Evolutionary conservation across 139 green algal genomes (phyloP).

Genomic region (Ettlia oleoabundans): DNA sequence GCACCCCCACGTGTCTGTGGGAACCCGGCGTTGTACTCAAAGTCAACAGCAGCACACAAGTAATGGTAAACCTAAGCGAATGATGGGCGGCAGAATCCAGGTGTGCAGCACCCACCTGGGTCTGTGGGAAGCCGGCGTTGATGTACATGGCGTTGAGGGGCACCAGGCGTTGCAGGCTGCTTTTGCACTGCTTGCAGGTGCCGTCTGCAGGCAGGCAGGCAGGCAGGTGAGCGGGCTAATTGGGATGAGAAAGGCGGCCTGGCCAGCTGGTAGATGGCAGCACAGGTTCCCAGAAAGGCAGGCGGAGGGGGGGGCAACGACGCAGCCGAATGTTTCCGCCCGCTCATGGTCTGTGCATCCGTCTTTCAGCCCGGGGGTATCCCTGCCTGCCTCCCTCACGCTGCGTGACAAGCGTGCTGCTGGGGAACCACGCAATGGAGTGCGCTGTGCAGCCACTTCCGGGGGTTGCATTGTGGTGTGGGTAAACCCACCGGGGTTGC

Average conservation of each 20-base stretch:
- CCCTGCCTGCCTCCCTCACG: too few species aligned
- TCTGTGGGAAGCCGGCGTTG: neutral
- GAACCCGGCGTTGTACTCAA: neutral
- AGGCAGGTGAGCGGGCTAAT: too few species aligned
- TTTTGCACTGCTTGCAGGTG: neutral
- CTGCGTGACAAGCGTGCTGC: too few species aligned
- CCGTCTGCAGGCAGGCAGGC: neutral
- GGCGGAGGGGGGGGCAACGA: too few species aligned
- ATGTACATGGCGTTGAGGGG: slow-evolving; percentile 16
- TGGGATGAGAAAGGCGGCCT: too few species aligned
- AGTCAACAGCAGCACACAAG: neutral
- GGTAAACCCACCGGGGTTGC: slow-evolving; percentile 3
- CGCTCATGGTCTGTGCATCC: too few species aligned
- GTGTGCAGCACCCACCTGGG: neutral
- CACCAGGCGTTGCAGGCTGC: neutral
- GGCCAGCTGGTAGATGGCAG: too few species aligned
- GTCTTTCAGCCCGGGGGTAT: neutral
- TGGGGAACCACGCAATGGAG: too few species aligned
- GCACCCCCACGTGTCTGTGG: neutral
- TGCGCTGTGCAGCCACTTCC: too few species aligned
- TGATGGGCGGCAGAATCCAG: neutral
- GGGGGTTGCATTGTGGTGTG: too few species aligned
- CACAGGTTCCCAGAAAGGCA: too few species aligned
- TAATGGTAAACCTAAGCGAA: neutral
- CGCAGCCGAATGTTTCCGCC: too few species aligned